Percentiles rank a stretch among this genome's conserved stretches.
phyloP scores from a whole-genome alignment of 169 alveolate species.

The Plasmodium relictum region DNA sequence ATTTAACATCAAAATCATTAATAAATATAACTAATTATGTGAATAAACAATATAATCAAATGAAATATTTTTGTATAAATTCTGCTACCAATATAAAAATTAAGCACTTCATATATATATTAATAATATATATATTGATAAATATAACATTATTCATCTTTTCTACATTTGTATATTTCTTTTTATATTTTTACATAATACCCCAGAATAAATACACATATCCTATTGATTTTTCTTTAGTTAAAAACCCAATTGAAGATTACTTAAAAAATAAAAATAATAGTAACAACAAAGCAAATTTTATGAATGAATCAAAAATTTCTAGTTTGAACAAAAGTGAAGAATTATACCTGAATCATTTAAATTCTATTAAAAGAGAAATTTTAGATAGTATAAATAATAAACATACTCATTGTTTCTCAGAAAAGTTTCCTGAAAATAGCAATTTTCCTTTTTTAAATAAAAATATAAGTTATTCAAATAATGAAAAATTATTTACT shows the following conservation, averaged over 20 bases:
- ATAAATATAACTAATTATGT: background rate
- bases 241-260: constrained; percentile 41
- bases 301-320: background rate
- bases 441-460: background rate
- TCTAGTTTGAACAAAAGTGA: constrained; percentile 13
- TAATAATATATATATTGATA: constrained; percentile 17
- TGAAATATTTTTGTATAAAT: constrained; percentile 5
- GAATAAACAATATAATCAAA: constrained; percentile 1
- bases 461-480: background rate
- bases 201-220: constrained; percentile 58
- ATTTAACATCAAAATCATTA: constrained; percentile 5
- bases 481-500: constrained; percentile 14
- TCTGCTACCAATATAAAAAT: constrained; percentile 21
- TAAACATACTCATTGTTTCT: constrained; percentile 31
- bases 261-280: constrained; percentile 19
- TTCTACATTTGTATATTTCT: constrained; percentile 35
- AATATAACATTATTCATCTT: constrained; percentile 29
- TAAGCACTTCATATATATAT: constrained; percentile 23
- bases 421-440: background rate
- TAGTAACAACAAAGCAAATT: background rate
- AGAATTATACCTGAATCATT: constrained; percentile 23
- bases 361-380: constrained; percentile 23
- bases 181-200: constrained; percentile 38
- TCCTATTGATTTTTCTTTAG: constrained; percentile 33
- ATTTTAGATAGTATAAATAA: constrained; percentile 25